Conservation (phyloP, 345 rosid genomes). For the Eucalyptus erythrocorys region DNA sequence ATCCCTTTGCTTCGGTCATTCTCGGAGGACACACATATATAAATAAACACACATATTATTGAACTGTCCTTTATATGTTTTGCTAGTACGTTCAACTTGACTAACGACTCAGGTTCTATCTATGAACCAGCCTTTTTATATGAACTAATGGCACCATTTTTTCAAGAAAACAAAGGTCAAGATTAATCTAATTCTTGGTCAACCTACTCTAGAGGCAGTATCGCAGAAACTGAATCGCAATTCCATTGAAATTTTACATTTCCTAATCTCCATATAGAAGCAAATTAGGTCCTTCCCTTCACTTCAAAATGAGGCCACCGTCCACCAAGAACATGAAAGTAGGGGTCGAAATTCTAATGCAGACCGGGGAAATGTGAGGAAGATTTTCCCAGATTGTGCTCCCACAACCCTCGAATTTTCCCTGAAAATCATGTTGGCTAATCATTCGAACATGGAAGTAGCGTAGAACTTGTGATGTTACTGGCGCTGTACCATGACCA, state of each 20-base stretch:
- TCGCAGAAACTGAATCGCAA: background rate
- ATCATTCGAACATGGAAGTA: background rate
- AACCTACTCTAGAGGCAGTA: background rate
- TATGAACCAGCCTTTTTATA: background rate
- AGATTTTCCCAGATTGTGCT: background rate
- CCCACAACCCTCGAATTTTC: background rate
- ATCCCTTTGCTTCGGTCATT: background rate
- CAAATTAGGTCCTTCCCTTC: background rate
- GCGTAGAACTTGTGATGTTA: background rate
- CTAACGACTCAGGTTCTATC: background rate
- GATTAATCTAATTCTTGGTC: background rate
- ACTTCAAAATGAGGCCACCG: background rate
- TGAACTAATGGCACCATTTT: background rate
- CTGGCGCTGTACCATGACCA: background rate
- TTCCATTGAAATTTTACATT: background rate
- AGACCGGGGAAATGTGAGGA: background rate
- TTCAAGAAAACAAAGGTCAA: background rate
- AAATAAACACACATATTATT: background rate
- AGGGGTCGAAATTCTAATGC: background rate
- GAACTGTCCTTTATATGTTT: background rate
- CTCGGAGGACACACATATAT: background rate
- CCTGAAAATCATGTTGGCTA: background rate
- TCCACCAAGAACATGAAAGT: background rate
- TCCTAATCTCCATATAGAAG: background rate
- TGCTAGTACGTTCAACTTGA: background rate